Conservation (phyloP, 805 yeast genomes). For the Torulaspora maleeae region DNA sequence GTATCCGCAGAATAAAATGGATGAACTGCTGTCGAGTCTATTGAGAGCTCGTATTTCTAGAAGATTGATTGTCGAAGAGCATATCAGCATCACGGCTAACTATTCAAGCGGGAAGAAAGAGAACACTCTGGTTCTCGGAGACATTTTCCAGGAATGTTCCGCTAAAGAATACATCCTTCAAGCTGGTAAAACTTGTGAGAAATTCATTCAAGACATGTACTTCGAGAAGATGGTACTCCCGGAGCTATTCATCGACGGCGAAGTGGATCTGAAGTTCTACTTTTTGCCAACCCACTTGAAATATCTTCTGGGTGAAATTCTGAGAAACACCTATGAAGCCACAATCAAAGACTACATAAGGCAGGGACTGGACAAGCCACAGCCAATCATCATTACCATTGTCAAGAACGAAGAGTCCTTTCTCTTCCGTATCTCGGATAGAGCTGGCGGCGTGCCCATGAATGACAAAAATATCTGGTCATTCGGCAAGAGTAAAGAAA, state of each 20-base stretch:
- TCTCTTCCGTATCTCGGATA: slow-evolving; percentile 76
- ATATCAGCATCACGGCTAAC: slow-evolving; percentile 68
- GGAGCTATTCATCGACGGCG: slow-evolving; percentile 70
- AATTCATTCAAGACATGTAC: slow-evolving; percentile 49
- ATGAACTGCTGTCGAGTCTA: slow-evolving; percentile 68
- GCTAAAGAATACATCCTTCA: slow-evolving; percentile 60
- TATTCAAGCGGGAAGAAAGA: slow-evolving; percentile 42
- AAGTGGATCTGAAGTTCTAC: slow-evolving; percentile 61
- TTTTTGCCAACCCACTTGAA: slow-evolving; percentile 83
- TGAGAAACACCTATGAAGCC: slow-evolving; percentile 81
- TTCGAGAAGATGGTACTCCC: slow-evolving; percentile 61
- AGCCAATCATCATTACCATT: slow-evolving; percentile 74
- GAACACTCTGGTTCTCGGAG: slow-evolving; percentile 59
- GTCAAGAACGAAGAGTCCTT: slow-evolving; percentile 62
- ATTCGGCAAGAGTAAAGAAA: slow-evolving; percentile 65
- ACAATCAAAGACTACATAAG: slow-evolving; percentile 51
- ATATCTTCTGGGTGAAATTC: slow-evolving; percentile 79
- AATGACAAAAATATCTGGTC: slow-evolving; percentile 66
- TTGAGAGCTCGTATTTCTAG: slow-evolving; percentile 83
- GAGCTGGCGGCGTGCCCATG: slow-evolving; percentile 81
- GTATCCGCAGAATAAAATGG: slow-evolving; percentile 61
- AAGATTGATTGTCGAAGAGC: slow-evolving; percentile 88
- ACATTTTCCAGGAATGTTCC: slow-evolving; percentile 73
- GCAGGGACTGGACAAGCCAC: slow-evolving; percentile 43
- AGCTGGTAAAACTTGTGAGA: slow-evolving; percentile 50